Evolutionary conservation across 2,329 filamentous ascomycete species (phyloP).

Genomic region (Xylaria polymorpha): DNA sequence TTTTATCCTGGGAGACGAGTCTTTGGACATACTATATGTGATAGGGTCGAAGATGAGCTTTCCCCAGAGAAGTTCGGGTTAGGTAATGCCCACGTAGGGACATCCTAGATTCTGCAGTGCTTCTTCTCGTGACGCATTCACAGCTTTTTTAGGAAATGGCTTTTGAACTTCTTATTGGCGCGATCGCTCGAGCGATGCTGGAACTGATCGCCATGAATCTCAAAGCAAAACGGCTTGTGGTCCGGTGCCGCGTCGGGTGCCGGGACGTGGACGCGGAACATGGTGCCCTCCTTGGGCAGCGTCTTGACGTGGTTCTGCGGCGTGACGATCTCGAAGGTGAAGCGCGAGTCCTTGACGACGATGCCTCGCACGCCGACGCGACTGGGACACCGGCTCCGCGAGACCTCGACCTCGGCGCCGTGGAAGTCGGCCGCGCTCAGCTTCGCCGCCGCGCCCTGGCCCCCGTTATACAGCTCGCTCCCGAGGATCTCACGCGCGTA

Average conservation of each 20-base stretch:
- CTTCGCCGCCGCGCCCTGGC: conserved; percentile 74
- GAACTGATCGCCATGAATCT: conserved; percentile 89
- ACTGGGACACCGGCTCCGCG: conserved; percentile 81
- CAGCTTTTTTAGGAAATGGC: conserved; percentile 79
- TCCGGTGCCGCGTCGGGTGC: conserved; percentile 29
- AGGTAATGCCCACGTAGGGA: background rate
- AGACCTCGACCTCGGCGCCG: conserved; percentile 84
- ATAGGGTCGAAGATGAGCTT: conserved; percentile 1
- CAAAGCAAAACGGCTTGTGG: conserved; percentile 72
- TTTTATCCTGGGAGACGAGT: too few relatives aligned
- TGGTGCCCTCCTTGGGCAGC: conserved; percentile 89
- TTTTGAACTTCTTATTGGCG: conserved; percentile 91
- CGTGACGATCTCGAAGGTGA: conserved; percentile 87
- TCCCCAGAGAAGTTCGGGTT: background rate
- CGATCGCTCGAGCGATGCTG: conserved; percentile 84
- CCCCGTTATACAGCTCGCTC: conserved; percentile 66
- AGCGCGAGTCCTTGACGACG: conserved; percentile 88
- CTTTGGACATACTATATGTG: background rate
- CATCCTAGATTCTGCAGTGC: background rate
- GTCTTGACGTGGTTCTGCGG: conserved; percentile 75
- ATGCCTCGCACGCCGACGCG: conserved; percentile 88
- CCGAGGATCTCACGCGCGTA: conserved; percentile 88
- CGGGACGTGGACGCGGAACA: conserved; percentile 82
- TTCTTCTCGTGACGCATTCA: conserved; percentile 51
- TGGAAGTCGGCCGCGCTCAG: conserved; percentile 90